A percentile compares a stretch with the other conserved stretches of the same genome.
These are phyloP conservation scores for Heliophila coronopifolia DNA, from an alignment of 441 rosid genomes.

Conservation along the genomic window DNA sequence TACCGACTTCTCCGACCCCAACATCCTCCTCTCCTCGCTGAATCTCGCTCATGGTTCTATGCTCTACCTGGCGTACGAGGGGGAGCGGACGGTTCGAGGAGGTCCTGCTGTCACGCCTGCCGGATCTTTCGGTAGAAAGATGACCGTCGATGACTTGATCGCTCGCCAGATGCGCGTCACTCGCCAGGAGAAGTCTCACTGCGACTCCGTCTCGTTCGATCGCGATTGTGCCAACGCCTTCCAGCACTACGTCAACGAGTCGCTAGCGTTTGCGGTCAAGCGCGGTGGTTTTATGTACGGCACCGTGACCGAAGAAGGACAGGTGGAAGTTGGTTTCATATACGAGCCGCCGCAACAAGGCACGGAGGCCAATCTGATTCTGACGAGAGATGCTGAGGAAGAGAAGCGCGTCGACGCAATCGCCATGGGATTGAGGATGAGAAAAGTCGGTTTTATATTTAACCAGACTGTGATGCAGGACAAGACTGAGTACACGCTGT, in stretches of 20 bases:
- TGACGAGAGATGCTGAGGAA: conserved; percentile 55
- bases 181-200: conserved; percentile 67
- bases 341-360: conserved; percentile 96
- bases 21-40: conserved; percentile 48
- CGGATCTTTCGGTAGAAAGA: conserved; percentile 91
- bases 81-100: conserved; percentile 67
- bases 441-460: conserved; percentile 72
- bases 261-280: conserved; percentile 72
- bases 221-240: conserved; percentile 76
- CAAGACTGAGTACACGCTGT: conserved; percentile 63
- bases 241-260: conserved; percentile 72
- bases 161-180: conserved; percentile 81
- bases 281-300: conserved; percentile 93
- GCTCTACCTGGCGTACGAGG: conserved; percentile 63
- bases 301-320: conserved; percentile 58
- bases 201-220: conserved; percentile 80
- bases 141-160: conserved; percentile 95
- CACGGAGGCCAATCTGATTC: conserved; percentile 47
- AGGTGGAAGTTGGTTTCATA: conserved; percentile 73
- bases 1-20: conserved; percentile 69
- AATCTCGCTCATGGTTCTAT: conserved; percentile 70
- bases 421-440: conserved; percentile 68
- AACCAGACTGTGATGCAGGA: conserved; percentile 61
- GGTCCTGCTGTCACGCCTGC: conserved; percentile 71
- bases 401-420: conserved; percentile 69